phyloP scores from a whole-genome alignment of 140 eudicot genomes.

The Erigeron philadelphicus region DNA sequence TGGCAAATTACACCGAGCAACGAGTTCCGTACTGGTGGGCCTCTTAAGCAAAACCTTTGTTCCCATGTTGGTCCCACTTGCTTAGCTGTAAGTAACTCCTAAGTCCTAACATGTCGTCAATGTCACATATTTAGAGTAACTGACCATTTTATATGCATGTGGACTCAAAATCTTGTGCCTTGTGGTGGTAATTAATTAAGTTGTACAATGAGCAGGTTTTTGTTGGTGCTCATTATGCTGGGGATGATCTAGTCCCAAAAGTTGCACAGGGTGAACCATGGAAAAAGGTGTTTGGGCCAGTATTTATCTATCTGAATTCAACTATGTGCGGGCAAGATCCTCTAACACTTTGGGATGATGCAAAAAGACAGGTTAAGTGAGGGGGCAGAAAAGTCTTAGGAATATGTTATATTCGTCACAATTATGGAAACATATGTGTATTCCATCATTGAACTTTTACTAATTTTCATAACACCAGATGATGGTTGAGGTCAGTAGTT shows the following conservation, averaged over 20 bases:
- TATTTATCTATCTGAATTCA: constrained; percentile 46
- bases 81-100: constrained; percentile 42
- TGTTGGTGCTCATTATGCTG: constrained; percentile 74
- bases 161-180: neutral
- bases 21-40: constrained; percentile 83
- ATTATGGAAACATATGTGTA: neutral
- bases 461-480: constrained; percentile 24
- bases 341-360: constrained; percentile 65
- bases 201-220: constrained; percentile 49
- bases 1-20: constrained; percentile 77
- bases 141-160: neutral
- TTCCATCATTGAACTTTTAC: neutral
- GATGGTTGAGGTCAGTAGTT: constrained; percentile 48
- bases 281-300: constrained; percentile 54
- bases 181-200: constrained; percentile 2
- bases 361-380: constrained; percentile 57
- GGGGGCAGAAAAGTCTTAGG: neutral
- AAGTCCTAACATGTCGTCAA: constrained; percentile 17
- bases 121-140: neutral
- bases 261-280: constrained; percentile 57
- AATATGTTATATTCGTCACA: neutral
- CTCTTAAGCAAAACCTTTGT: constrained; percentile 68
- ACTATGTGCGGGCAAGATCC: constrained; percentile 36
- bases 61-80: constrained; percentile 88
- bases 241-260: constrained; percentile 48